A percentile compares a stretch with the other conserved stretches of the same genome.
phyloP scores from a whole-genome alignment of 1,284 basidiomycete species.

The Ganoderma multipileum region DNA sequence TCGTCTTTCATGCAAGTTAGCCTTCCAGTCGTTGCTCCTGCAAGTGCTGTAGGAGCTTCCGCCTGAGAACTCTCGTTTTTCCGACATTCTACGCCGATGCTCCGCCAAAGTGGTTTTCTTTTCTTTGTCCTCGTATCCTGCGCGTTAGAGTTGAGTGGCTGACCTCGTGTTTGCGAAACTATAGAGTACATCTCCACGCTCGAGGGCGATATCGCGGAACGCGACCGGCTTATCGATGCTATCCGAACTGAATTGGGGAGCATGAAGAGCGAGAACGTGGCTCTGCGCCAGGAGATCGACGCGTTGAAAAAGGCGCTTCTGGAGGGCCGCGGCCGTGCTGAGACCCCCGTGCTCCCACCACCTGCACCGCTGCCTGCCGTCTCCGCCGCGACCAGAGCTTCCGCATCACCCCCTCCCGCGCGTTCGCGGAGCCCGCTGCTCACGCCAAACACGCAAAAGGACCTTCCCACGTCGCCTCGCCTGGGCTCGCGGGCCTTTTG shows the following conservation, averaged over 20 bases:
- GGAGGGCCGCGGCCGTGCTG: slow-evolving; percentile 55
- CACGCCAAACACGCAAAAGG: slow-evolving; percentile 85
- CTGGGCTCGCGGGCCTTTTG: slow-evolving; percentile 67
- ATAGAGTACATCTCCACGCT: slow-evolving; percentile 92
- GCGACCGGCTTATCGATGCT: slow-evolving; percentile 89
- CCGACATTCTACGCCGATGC: too few relatives aligned
- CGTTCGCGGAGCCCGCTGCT: slow-evolving; percentile 49
- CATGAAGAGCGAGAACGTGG: slow-evolving; percentile 83
- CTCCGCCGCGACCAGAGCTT: slow-evolving; percentile 38
- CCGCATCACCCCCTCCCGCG: slow-evolving; percentile 35
- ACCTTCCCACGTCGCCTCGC: slow-evolving; percentile 72
- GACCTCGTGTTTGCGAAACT: slow-evolving; percentile 6
- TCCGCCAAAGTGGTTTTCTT: not conserved
- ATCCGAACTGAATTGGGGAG: slow-evolving; percentile 87
- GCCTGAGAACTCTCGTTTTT: too few relatives aligned
- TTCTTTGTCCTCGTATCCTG: not conserved
- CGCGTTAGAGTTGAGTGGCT: slow-evolving; percentile 11
- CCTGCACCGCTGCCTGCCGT: slow-evolving; percentile 50
- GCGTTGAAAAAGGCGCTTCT: slow-evolving; percentile 84
- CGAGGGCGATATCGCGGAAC: slow-evolving; percentile 92
- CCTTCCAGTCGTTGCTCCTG: too few relatives aligned
- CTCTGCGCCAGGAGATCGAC: slow-evolving; percentile 84
- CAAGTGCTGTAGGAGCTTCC: too few relatives aligned
- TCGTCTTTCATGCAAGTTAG: not conserved
- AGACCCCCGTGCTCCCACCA: slow-evolving; percentile 50